Percentiles rank a stretch among this genome's conserved stretches.
Evolutionary conservation across 331 rosid species (phyloP).

Genomic region (Ulmus americana): DNA sequence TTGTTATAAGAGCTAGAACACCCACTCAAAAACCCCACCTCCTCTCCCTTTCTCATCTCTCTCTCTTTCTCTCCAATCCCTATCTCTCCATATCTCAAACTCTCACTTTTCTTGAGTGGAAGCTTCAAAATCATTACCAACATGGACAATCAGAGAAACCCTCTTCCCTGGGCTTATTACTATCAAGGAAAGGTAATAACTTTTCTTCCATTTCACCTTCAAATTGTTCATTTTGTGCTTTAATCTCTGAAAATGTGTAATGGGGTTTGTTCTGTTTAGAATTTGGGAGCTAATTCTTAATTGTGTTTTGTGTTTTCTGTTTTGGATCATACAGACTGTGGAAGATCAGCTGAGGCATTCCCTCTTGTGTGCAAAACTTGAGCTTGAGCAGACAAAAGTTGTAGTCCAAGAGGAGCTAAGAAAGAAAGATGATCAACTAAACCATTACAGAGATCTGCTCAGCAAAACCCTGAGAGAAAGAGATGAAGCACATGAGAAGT

Average conservation of each 20-base stretch:
- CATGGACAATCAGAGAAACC: slow-evolving; percentile 37
- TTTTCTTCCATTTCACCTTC: not conserved
- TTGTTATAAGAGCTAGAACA: slow-evolving; percentile 14
- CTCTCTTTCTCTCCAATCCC: not conserved
- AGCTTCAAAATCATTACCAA: not conserved
- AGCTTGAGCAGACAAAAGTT: slow-evolving; percentile 72
- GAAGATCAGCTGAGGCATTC: slow-evolving; percentile 65
- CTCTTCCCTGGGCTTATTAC: slow-evolving; percentile 39
- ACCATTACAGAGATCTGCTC: slow-evolving; percentile 53
- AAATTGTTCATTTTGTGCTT: not conserved
- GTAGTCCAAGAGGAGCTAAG: slow-evolving; percentile 74
- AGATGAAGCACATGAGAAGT: slow-evolving; percentile 79
- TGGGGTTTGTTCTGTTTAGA: slow-evolving; percentile 10
- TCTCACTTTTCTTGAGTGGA: slow-evolving; percentile 3
- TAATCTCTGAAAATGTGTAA: slow-evolving; percentile 11
- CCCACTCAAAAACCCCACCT: slow-evolving; percentile 37
- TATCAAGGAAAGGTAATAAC: slow-evolving; percentile 44
- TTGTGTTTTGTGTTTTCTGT: not conserved
- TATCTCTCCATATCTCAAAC: not conserved
- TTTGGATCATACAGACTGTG: slow-evolving; percentile 46
- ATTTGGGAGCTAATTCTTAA: slow-evolving; percentile 9
- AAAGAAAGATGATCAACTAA: slow-evolving; percentile 71
- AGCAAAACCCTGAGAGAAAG: slow-evolving; percentile 59
- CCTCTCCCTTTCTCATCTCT: not conserved
- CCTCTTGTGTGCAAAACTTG: slow-evolving; percentile 56